A percentile compares a stretch with the other conserved stretches of the same genome.
Conservation (phyloP, 1,284 basidiomycete species). For the Cerioporus squamosus region DNA sequence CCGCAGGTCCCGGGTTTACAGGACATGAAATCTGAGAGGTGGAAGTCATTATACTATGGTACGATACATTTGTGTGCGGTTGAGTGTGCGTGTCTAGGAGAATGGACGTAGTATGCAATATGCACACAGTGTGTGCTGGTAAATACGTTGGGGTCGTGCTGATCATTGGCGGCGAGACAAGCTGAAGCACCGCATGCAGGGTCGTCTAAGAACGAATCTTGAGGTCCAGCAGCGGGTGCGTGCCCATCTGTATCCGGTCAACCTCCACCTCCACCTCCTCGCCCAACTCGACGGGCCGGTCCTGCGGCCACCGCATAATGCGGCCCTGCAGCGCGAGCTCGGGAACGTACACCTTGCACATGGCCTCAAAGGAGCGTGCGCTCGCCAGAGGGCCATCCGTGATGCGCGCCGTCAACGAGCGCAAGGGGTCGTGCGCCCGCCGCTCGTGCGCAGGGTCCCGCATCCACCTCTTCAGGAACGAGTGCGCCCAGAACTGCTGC, state of each 20-base stretch:
- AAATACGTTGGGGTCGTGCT: no score
- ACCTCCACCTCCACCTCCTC: constrained; percentile 19
- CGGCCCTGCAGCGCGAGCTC: constrained; percentile 21
- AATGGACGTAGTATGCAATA: no score
- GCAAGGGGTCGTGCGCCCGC: constrained; percentile 38
- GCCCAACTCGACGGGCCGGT: background rate
- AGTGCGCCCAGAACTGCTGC: constrained; percentile 37
- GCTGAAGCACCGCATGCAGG: no score
- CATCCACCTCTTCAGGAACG: constrained; percentile 38
- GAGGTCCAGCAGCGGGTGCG: constrained; percentile 13
- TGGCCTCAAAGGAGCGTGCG: background rate
- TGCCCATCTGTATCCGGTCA: constrained; percentile 9
- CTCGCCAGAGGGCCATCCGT: background rate
- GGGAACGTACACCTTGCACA: constrained; percentile 19
- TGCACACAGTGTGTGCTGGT: no score
- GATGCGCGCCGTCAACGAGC: constrained; percentile 26
- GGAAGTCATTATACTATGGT: background rate
- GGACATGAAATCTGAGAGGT: no score
- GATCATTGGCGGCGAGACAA: no score
- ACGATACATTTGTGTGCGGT: background rate
- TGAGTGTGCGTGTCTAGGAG: no score
- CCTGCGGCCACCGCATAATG: constrained; percentile 1
- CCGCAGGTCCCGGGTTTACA: no score
- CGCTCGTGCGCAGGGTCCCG: constrained; percentile 27
- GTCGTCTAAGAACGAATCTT: background rate